These are phyloP conservation scores for Pisolithus orientalis DNA, from an alignment of 768 basidiomycete genomes.

Conservation along the genomic window DNA sequence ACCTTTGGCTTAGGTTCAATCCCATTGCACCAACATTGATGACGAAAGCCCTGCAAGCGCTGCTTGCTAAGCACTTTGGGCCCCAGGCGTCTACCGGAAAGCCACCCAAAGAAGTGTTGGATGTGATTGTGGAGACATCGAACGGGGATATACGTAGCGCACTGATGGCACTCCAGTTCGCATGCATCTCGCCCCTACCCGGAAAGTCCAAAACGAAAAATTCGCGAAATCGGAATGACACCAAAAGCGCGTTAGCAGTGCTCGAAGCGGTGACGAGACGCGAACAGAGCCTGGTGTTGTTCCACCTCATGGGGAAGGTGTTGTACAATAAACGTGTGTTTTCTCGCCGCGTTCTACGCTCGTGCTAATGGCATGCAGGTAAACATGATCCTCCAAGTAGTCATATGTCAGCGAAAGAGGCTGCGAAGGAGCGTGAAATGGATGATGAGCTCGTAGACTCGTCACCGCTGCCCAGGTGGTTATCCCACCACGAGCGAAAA, in stretches of 20 bases:
- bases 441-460: constrained; percentile 53
- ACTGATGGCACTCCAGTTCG: constrained; percentile 89
- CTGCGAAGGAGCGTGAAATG: constrained; percentile 50
- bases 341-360: constrained; percentile 7
- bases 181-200: constrained; percentile 42
- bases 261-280: constrained; percentile 74
- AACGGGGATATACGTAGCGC: constrained; percentile 93
- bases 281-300: constrained; percentile 82
- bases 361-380: constrained; percentile 36
- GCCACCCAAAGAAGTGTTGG: constrained; percentile 62
- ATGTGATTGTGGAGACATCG: constrained; percentile 69
- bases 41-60: constrained; percentile 63
- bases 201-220: constrained; percentile 18
- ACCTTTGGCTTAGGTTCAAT: constrained; percentile 62
- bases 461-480: constrained; percentile 50
- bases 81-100: constrained; percentile 11
- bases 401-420: constrained; percentile 55
- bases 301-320: constrained; percentile 90
- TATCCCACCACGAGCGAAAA: constrained; percentile 54
- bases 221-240: constrained; percentile 29
- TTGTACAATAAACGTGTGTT: constrained; percentile 88
- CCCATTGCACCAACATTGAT: constrained; percentile 86
- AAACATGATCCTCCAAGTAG: constrained; percentile 63
- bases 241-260: constrained; percentile 28
- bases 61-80: constrained; percentile 47